These are phyloP conservation scores for Aspergillus taichungensis DNA, from an alignment of 495 filamentous ascomycete species.

Conservation along the genomic window DNA sequence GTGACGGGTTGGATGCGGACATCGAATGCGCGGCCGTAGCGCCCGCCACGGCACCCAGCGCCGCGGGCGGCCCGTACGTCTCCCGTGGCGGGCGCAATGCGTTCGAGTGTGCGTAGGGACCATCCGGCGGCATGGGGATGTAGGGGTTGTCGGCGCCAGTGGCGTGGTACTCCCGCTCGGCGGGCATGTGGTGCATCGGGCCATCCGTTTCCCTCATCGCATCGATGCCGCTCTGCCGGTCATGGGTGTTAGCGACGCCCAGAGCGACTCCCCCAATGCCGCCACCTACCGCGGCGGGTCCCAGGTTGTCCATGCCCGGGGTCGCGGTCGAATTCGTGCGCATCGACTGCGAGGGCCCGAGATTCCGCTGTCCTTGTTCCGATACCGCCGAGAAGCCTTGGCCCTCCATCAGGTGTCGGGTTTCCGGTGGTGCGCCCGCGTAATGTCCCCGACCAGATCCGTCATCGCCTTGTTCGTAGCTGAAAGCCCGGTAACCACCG, in stretches of 20 bases:
- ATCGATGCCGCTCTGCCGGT: slow-evolving; percentile 63
- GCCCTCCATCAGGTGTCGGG: slow-evolving; percentile 2
- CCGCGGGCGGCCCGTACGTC: slow-evolving; percentile 32
- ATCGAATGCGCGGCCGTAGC: slow-evolving; percentile 31
- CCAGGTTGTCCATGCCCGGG: slow-evolving; percentile 68
- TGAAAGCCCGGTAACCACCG: slow-evolving; percentile 13
- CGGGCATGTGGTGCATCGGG: slow-evolving; percentile 28
- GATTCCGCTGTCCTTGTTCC: slow-evolving; percentile 7
- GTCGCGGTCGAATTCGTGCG: slow-evolving; percentile 49
- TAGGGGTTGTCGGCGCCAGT: slow-evolving; percentile 39
- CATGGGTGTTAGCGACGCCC: slow-evolving; percentile 63
- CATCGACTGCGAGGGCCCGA: slow-evolving; percentile 16
- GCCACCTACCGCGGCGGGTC: slow-evolving; percentile 61
- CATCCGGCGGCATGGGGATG: slow-evolving; percentile 24
- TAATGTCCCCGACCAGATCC: neutral
- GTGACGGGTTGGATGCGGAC: slow-evolving; percentile 20
- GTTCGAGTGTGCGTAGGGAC: slow-evolving; percentile 16
- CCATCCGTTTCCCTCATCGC: slow-evolving; percentile 48
- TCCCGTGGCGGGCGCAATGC: slow-evolving; percentile 19
- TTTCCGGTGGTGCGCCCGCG: neutral
- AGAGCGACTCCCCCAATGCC: slow-evolving; percentile 70
- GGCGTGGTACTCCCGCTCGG: slow-evolving; percentile 37
- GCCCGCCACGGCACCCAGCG: slow-evolving; percentile 20
- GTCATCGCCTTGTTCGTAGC: slow-evolving; percentile 13
- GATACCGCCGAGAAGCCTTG: slow-evolving; percentile 8